These are phyloP conservation scores for Talaromyces amestolkiae DNA, from an alignment of 2,329 filamentous ascomycete genomes.

Conservation along the genomic window DNA sequence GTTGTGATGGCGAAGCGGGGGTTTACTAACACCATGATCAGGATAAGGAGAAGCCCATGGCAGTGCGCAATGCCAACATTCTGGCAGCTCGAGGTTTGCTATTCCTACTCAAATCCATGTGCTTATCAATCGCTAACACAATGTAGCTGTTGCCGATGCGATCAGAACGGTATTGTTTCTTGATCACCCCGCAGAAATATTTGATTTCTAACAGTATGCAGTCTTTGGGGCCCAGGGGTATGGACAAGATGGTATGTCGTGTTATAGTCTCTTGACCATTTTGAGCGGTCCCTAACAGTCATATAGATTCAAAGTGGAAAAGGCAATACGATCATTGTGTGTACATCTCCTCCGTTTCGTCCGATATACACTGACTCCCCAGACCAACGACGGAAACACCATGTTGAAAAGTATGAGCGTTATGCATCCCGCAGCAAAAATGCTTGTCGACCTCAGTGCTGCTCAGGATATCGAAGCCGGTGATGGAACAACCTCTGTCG, in stretches of 20 bases:
- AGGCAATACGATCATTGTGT: constrained; percentile 88
- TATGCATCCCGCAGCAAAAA: constrained; percentile 98
- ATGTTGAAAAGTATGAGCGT: constrained; percentile 99
- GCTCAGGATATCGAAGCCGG: constrained; percentile 98
- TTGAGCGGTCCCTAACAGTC: constrained; percentile 23
- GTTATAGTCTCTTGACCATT: background rate
- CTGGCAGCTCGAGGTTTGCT: constrained; percentile 84
- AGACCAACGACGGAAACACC: constrained; percentile 97
- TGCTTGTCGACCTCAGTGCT: constrained; percentile 95
- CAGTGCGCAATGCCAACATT: constrained; percentile 94
- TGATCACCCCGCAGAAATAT: constrained; percentile 12
- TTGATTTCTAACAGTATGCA: constrained; percentile 43
- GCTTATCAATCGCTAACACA: constrained; percentile 28
- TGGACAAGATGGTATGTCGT: constrained; percentile 83
- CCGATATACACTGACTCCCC: constrained; percentile 30
- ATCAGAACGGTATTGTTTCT: constrained; percentile 69
- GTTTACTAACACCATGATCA: constrained; percentile 44
- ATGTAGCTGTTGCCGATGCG: constrained; percentile 86
- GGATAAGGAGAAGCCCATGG: constrained; percentile 97
- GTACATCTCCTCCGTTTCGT: constrained; percentile 25
- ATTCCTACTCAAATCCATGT: background rate
- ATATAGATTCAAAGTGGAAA: constrained; percentile 81
- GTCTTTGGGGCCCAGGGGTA: constrained; percentile 91
- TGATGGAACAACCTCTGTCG: constrained; percentile 96
- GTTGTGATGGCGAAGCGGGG: constrained; percentile 27